Conservation (phyloP, 2,329 filamentous ascomycete genomes). For the Fusarium sacchari region DNA sequence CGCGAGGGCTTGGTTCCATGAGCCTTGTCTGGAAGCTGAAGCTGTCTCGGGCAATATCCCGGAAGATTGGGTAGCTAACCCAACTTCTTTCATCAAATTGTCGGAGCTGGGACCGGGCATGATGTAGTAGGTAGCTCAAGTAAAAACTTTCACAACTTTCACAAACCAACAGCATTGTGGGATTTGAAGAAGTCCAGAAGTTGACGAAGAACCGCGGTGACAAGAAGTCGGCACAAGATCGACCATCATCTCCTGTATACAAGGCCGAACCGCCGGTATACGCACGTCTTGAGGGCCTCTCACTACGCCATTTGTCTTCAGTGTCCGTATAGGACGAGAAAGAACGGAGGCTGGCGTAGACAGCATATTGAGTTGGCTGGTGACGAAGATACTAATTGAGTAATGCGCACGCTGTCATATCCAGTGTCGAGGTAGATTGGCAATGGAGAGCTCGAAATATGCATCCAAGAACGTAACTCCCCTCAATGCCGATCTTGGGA, state of each 20-base stretch:
- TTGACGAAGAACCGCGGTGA: background rate
- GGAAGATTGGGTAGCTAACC: background rate
- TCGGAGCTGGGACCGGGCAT: background rate
- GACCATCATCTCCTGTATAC: rapidly evolving
- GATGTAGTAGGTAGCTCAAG: background rate
- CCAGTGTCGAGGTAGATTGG: background rate
- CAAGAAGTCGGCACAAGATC: background rate
- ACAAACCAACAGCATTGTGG: rapidly evolving
- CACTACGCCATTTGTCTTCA: background rate
- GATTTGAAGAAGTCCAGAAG: rapidly evolving
- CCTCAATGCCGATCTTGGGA: background rate
- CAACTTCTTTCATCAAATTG: background rate
- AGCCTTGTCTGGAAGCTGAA: background rate
- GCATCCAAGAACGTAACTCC: background rate
- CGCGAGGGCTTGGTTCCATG: background rate
- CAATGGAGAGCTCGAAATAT: background rate
- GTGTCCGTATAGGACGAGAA: no score
- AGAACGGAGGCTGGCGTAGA: background rate
- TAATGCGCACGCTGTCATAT: background rate
- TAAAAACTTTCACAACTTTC: rapidly evolving
- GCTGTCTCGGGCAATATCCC: background rate
- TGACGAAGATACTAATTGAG: background rate
- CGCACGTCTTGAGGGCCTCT: background rate
- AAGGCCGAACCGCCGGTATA: rapidly evolving
- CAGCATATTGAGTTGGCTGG: rapidly evolving